Percentiles rank a stretch among this genome's conserved stretches.
phyloP scores from a whole-genome alignment of 2,329 filamentous ascomycete genomes.

The Neurospora crassa region DNA sequence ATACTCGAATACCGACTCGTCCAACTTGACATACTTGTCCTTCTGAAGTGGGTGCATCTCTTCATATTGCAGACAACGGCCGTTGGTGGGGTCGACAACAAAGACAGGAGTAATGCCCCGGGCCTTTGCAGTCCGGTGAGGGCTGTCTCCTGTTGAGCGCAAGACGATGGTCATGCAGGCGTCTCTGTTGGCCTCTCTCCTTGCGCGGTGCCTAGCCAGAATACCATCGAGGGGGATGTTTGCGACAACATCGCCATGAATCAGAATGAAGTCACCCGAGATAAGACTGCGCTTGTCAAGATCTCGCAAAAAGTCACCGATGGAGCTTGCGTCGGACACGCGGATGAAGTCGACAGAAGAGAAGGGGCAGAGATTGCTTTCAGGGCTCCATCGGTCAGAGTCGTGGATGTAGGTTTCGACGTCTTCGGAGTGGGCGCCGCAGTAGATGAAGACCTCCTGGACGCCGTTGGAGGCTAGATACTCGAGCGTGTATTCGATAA shows the following conservation, averaged over 20 bases:
- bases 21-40: slow-evolving; percentile 60
- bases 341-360: slow-evolving; percentile 74
- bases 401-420: slow-evolving; percentile 77
- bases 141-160: slow-evolving; percentile 58
- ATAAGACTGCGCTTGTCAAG: slow-evolving; percentile 80
- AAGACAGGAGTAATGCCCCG: slow-evolving; percentile 73
- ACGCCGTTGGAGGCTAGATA: slow-evolving; percentile 93
- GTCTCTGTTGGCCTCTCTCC: slow-evolving; percentile 76
- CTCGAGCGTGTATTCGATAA: slow-evolving; percentile 96
- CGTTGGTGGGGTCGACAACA: slow-evolving; percentile 69
- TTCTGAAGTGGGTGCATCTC: slow-evolving; percentile 66
- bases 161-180: slow-evolving; percentile 97
- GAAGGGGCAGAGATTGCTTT: slow-evolving; percentile 54
- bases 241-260: slow-evolving; percentile 86
- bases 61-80: slow-evolving; percentile 87
- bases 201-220: slow-evolving; percentile 68
- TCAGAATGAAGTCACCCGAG: slow-evolving; percentile 80
- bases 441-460: slow-evolving; percentile 90
- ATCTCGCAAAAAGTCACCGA: slow-evolving; percentile 91
- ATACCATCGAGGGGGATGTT: slow-evolving; percentile 78
- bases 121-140: slow-evolving; percentile 65
- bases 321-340: slow-evolving; percentile 70
- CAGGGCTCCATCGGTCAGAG: slow-evolving; percentile 61
- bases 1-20: slow-evolving; percentile 66
- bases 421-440: slow-evolving; percentile 74